phyloP scores from a whole-genome alignment of 352 stramenopile genomes.

The Lagenidium sp. region DNA sequence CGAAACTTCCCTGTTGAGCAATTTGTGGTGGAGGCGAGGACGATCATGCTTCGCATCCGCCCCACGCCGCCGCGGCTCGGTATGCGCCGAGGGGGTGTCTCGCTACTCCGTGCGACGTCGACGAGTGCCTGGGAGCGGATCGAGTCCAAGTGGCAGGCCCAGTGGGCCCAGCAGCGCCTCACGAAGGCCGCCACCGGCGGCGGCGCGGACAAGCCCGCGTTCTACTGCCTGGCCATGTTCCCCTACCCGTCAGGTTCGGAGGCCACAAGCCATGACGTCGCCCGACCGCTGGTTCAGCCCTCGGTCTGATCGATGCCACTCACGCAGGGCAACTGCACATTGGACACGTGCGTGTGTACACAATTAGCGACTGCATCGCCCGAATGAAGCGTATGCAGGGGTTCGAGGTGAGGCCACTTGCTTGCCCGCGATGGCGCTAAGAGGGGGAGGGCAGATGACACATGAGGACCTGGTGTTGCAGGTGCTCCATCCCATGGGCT shows the following conservation, averaged over 20 bases:
- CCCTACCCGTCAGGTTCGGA: conserved; percentile 96
- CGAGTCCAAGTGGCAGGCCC: conserved; percentile 66
- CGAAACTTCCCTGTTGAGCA: too few species aligned
- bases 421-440: neutral
- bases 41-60: neutral
- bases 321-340: conserved; percentile 93
- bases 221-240: conserved; percentile 97
- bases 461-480: conserved; percentile 8
- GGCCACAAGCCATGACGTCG: too few species aligned
- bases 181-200: neutral
- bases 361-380: conserved; percentile 97
- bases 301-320: too few species aligned
- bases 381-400: conserved; percentile 96
- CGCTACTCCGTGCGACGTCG: conserved; percentile 7
- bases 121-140: conserved; percentile 39
- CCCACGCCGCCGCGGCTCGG: neutral
- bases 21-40: too few species aligned
- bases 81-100: neutral
- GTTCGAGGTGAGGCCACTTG: conserved; percentile 87
- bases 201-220: conserved; percentile 26
- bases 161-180: conserved; percentile 23
- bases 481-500: conserved; percentile 99
- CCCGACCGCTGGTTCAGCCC: too few species aligned
- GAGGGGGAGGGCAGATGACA: too few species aligned
- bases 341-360: conserved; percentile 99